Percentiles rank a stretch among this genome's conserved stretches.
These are phyloP conservation scores for Adansonia digitata DNA, from an alignment of 345 rosid genomes.

Conservation along the genomic window DNA sequence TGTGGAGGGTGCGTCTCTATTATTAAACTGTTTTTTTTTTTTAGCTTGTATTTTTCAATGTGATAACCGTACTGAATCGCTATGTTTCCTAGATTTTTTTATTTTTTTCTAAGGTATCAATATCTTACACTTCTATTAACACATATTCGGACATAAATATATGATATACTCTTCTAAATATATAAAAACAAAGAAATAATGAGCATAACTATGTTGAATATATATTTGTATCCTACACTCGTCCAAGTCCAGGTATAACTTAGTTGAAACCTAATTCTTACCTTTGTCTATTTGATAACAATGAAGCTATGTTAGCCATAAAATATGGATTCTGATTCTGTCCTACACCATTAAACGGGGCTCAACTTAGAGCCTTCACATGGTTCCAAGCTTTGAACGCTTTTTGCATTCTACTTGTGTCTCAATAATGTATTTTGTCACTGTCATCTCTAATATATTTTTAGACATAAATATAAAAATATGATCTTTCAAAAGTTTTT, in stretches of 20 bases:
- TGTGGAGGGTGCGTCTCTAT: neutral
- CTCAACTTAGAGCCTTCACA: neutral
- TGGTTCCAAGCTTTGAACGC: neutral
- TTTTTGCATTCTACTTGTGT: neutral
- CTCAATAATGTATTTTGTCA: neutral
- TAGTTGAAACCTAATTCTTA: neutral
- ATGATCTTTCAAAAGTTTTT: too few relatives aligned
- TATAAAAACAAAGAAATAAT: too few relatives aligned
- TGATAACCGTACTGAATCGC: too few relatives aligned
- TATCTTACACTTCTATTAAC: too few relatives aligned
- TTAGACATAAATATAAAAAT: too few relatives aligned
- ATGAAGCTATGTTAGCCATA: neutral
- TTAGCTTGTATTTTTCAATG: neutral
- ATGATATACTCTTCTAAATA: too few relatives aligned
- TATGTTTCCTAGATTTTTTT: too few relatives aligned
- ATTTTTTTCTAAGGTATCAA: too few relatives aligned
- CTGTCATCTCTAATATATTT: neutral
- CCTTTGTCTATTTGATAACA: neutral
- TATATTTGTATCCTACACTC: too few relatives aligned
- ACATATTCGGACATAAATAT: neutral
- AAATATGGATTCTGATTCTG: neutral
- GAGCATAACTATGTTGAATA: too few relatives aligned
- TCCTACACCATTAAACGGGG: neutral
- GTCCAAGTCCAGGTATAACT: too few relatives aligned
- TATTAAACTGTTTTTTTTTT: neutral